Percentiles rank a stretch among this genome's conserved stretches.
Conservation (phyloP, 306 rosid genomes). For the Echinosophora koreensis region DNA sequence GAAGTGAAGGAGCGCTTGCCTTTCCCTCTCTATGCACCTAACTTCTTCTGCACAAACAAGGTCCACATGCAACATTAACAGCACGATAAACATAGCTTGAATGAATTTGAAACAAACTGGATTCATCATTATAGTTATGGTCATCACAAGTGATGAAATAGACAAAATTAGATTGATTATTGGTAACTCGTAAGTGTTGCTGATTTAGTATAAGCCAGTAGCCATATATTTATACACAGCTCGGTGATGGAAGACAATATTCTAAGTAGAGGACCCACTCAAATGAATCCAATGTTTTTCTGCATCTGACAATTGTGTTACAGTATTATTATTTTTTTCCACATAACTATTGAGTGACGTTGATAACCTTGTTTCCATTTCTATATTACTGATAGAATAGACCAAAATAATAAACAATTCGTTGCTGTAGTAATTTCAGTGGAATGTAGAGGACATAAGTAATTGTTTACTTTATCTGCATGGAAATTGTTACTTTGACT, state of each 20-base stretch:
- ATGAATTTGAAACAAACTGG: neutral
- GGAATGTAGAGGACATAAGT: too few species aligned
- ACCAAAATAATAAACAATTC: neutral
- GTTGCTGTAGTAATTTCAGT: slow-evolving; percentile 34
- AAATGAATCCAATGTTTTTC: too few species aligned
- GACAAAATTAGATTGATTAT: neutral
- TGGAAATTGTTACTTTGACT: slow-evolving; percentile 1
- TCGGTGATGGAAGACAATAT: neutral
- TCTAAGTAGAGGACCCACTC: too few species aligned
- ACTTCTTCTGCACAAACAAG: neutral
- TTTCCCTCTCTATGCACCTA: slow-evolving; percentile 35
- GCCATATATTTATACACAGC: neutral
- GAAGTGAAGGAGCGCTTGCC: slow-evolving; percentile 36
- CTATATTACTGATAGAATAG: too few species aligned
- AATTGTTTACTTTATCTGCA: slow-evolving; percentile 23
- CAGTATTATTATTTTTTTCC: too few species aligned
- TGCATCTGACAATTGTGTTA: too few species aligned
- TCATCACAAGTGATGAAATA: neutral
- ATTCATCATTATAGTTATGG: neutral
- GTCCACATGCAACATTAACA: neutral
- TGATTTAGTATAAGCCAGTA: neutral
- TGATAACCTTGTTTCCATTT: too few species aligned
- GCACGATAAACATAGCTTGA: neutral
- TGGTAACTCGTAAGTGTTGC: neutral
- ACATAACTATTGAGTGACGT: neutral